Percentiles rank a stretch among this genome's conserved stretches.
Conservation (phyloP, 2,329 filamentous ascomycete genomes). For the Orbilia brochopaga region DNA sequence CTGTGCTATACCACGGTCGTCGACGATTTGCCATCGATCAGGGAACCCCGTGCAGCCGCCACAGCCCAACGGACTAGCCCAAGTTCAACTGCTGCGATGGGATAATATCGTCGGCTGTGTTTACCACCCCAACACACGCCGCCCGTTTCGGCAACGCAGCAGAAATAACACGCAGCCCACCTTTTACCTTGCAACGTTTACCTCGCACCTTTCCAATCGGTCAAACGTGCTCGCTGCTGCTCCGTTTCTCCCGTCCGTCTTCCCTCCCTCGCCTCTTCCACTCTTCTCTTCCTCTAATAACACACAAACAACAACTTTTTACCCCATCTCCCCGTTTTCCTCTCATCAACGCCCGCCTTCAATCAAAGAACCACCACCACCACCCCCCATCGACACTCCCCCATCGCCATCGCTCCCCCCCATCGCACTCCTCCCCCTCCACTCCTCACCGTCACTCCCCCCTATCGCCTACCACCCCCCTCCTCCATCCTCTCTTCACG, state of each 20-base stretch:
- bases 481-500: constrained; percentile 13
- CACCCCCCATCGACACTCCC: constrained; percentile 8
- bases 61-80: too few species aligned
- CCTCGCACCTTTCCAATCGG: not conserved
- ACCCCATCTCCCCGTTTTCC: constrained; percentile 19
- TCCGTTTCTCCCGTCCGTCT: constrained; percentile 2
- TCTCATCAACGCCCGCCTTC: too few species aligned
- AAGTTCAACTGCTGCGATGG: too few species aligned
- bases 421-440: not conserved
- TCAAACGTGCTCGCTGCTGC: constrained; percentile 2
- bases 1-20: too few species aligned
- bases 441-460: not conserved
- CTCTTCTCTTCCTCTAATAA: constrained; percentile 24
- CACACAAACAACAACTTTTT: constrained; percentile 51
- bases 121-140: not conserved
- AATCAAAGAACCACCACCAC: constrained; percentile 12
- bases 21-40: too few species aligned
- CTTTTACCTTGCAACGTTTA: too few species aligned
- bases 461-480: constrained; percentile 13
- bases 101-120: too few species aligned
- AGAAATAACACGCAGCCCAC: not conserved
- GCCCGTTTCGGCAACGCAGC: not conserved
- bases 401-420: constrained; percentile 15
- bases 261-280: constrained; percentile 17
- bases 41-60: too few species aligned